Evolutionary conservation across 768 basidiomycete species (phyloP), one percentile per base, ranked within the genome.

Genomic region (Trametes gibbosa): DNA sequence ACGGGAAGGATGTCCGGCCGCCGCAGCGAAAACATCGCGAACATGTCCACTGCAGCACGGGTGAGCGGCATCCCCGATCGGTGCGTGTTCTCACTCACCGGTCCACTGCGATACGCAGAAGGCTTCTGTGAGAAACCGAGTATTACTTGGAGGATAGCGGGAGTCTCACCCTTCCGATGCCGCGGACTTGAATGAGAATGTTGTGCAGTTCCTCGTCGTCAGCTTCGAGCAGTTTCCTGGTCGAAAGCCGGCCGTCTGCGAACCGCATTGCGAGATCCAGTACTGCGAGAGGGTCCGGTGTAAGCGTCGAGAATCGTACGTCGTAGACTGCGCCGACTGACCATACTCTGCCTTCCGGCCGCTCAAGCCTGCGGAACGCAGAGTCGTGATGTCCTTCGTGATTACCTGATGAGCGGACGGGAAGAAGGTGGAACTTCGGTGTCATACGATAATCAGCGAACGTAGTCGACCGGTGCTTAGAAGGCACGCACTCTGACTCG

Each of bases 341-440:
- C 92, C 82, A 72, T 97, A 97, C 75, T 95, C 92, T 2, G 90
- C 91, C 71, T 97, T 97, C n/a, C 93, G 78, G 16, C 74, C 81
- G 61, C 89, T 92, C 56, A 96, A 72, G 0, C 95, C 95, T 8
- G 89, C 93, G 6, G 81, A 79, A 50, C 84, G 81, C 34, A 96
- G 76, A 2, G 77, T 77, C 13, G 80, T 63, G 27, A 88, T 70
- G 58, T 87, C 84, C 21, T 81, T 84, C 32, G 74, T 72, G 2
- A 83, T 76, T 2, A 96, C 90, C 68, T 88, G 82, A 43, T 76
- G 73, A 10, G 93, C 86, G 2, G 81, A 80, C 1, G 93, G 93
- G 70, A 92, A 95, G 59, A 81, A 69, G 34, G 59, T 60, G 5
- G 59, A 23, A 51, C 64, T 50, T 48, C 40, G 50, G n/a, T 39